Evolutionary conservation across 768 basidiomycete genomes (phyloP).

Genomic region (Cyathus striatus): DNA sequence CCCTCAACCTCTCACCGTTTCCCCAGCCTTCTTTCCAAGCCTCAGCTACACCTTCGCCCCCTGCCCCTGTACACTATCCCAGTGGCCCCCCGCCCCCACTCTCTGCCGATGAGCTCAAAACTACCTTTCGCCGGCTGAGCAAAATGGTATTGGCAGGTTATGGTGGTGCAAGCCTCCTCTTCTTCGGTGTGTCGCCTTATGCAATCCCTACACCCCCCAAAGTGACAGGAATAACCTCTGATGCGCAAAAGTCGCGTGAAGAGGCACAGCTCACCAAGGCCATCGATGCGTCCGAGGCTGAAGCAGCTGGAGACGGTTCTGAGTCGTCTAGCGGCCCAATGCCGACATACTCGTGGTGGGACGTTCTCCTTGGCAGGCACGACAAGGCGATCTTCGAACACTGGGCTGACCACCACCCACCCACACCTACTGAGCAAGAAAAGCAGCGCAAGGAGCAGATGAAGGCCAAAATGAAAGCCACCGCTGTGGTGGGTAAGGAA

Average conservation of each 20-base stretch:
- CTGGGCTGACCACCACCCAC: conserved; percentile 30
- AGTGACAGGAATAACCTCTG: neutral
- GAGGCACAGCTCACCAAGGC: conserved; percentile 60
- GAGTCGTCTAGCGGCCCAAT: conserved; percentile 12
- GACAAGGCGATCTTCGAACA: conserved; percentile 80
- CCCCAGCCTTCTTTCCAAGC: neutral
- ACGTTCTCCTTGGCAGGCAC: conserved; percentile 72
- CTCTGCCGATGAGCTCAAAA: conserved; percentile 50
- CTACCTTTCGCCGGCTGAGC: conserved; percentile 71
- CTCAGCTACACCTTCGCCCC: conserved; percentile 5
- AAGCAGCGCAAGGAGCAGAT: conserved; percentile 25
- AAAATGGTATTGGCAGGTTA: conserved; percentile 84
- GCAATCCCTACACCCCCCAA: neutral
- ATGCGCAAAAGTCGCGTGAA: conserved; percentile 23
- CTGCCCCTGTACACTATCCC: conserved; percentile 1
- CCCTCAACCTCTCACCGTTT: no score
- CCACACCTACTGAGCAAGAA: conserved; percentile 8
- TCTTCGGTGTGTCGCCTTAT: conserved; percentile 62
- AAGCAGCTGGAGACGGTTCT: conserved; percentile 38
- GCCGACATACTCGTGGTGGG: conserved; percentile 71
- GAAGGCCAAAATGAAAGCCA: conserved; percentile 42
- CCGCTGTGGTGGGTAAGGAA: conserved; percentile 57
- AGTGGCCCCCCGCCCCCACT: conserved; percentile 12
- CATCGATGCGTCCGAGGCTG: conserved; percentile 67
- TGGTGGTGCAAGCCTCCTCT: conserved; percentile 74